Base-by-base conservation (phyloP, 805 yeast species). In the Ogataea methanolica region DNA sequence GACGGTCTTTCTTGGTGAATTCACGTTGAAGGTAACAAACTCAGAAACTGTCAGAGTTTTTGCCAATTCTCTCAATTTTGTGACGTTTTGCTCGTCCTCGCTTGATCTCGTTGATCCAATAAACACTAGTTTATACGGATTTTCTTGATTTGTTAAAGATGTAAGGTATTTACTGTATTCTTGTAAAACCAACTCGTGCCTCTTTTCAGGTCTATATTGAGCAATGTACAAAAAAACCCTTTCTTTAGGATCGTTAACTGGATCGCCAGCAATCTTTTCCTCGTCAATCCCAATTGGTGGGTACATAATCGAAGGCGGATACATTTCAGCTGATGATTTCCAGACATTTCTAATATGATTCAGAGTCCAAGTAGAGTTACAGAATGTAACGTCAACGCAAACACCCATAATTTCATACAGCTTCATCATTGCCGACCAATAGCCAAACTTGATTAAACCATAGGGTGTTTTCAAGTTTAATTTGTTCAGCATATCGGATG, bases 151-250 rank as follows among this genome's bases (percentile, higher is more conserved):
- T 7, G 35, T 42, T 41, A 22, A 33, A 41, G 29, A 19, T 23
- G 39, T 34, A 29, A 83, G 55, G 56, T 83, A 88, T 45, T 73
- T 67, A 6, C 80, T 69, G 67, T 78, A 95, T 53, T 90, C 83
- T 9, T 65, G 52, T 40, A 94, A 66, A 4, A 90, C 76, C 44
- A 94, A 69, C 23, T 68, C 74, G 62, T 94, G 98, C 51, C 99
- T 79, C 66, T 94, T 94, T 63, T 94, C 99, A 1, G 96, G 94
- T 49, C 99, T 79, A 68, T 88, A 94, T 66, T 94, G 99, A 0
- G 97, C 98, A 41, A 94, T 69, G 47, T 81, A 85, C 17, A 86
- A 69, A 50, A 83, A 67, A 47, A 55, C 63, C 55, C 56, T 70
- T 50, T 61, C 82, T 60, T 62, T 65, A 7, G 33, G 19, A 7